These are phyloP conservation scores for Botryotinia calthae DNA, from an alignment of 2,329 filamentous ascomycete genomes.

Conservation along the genomic window DNA sequence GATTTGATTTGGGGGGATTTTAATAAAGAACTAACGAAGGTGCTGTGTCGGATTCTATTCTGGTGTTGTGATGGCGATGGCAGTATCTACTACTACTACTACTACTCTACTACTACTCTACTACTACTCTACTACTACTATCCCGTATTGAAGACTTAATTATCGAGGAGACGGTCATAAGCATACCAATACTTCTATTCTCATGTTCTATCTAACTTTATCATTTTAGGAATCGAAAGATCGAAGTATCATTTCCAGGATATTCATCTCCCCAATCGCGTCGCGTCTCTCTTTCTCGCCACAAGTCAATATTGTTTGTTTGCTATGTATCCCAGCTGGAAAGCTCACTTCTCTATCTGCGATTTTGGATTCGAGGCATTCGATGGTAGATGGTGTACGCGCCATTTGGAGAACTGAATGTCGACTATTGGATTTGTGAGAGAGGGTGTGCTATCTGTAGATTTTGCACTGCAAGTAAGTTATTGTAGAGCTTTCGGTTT, in stretches of 20 bases:
- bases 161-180: not conserved
- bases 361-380: not conserved
- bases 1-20: too few species aligned
- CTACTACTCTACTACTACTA: too few species aligned
- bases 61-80: too few species aligned
- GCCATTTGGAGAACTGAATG: not conserved
- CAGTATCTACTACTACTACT: too few species aligned
- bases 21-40: too few species aligned
- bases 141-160: not conserved
- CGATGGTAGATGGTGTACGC: not conserved
- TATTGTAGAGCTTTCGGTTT: not conserved
- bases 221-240: not conserved
- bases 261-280: not conserved
- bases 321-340: not conserved
- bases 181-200: not conserved
- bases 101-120: too few species aligned
- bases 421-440: not conserved
- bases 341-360: not conserved
- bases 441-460: not conserved
- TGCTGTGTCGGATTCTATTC: too few species aligned
- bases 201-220: not conserved
- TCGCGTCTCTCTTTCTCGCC: not conserved
- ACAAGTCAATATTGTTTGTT: not conserved
- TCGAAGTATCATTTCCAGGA: not conserved
- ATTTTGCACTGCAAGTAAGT: not conserved